Evolutionary conservation across 352 stramenopile species (phyloP), one percentile per base, ranked within the genome.

Genomic region (Globisporangium heterothallicum): DNA sequence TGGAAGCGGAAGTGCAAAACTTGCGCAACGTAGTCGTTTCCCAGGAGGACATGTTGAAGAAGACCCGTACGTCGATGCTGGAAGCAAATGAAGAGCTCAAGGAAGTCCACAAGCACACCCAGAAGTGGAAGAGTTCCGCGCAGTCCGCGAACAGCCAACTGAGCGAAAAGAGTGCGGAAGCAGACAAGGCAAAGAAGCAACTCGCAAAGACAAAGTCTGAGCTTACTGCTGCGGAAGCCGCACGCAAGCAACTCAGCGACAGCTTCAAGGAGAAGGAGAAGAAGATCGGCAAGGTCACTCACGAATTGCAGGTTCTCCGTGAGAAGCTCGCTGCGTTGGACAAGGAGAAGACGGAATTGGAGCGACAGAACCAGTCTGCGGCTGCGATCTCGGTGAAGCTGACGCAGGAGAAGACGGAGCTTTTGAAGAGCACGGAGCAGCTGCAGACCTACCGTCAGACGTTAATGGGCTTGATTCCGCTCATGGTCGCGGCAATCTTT

Each of bases 31-130:
- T 69, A 21, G 50, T 56, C 14, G 60, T 62, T 4, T 72, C 65
- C 16, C 80, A 88, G 27, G 80, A 88, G 21, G 72, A 85, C 19
- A 62, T 85, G 47, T 64, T 88, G 0, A 85, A 88, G 66, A 88
- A 88, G 66, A 75, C 76, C 41, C 75, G 80, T 35, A 61, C 68
- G 18, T 78, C 80, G 9, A 62, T 91, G 38, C 58, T 88, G 18
- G 73, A 82, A 43, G 69, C 71, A 9, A 91, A 88, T 53, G 75
- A 86, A 41, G 80, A 91, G 63, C 72, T 91, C 6, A 88, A 91
- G 63, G 69, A 82, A n/a, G 64, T 75, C 12, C 77, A 68, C n/a
- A 70, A 70, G 4, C 73, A 79, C 55, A 62, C 68, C 7, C 50
- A 79, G 26, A 91, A 91, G 61, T 88, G 78, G 77, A 91, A 91